Evolutionary conservation across 495 filamentous ascomycete genomes (phyloP), one percentile per base, ranked within the genome.

Genomic region (Cercophora sp.): DNA sequence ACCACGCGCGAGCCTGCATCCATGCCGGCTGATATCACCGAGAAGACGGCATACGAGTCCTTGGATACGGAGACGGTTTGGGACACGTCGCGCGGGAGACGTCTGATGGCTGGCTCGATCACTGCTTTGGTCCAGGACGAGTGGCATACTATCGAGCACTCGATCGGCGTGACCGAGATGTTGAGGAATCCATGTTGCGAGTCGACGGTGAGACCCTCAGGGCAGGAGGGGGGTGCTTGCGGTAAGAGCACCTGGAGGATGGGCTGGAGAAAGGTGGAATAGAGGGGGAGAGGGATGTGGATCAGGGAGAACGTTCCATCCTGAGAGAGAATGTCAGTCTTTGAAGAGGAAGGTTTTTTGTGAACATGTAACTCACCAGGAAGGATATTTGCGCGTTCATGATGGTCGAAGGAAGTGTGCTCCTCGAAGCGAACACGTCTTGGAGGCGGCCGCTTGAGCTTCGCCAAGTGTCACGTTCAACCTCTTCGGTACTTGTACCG

Each of bases 1-100:
- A 96, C 76, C 2, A 98, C 93, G 24, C 92, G 82, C 59, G 91
- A 89, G n/a, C 91, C 91, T 16, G 93, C 92, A 61, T 96, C 91
- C 54, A 96, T 81, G 1, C 91, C 91, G 52, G 91, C 84, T 29
- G 86, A 88, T 46, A 86, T 85, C 39, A 98, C 89, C 51, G 89
- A 86, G 63, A 97, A 88, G 15, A 90, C 89, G 20, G 91, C 82
- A 67, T 87, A 96, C 42, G 87, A 84, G 52, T 97, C 90, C 39
- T 79, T 78, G 26, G 87, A 92, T 45, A 97, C 85, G 5, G 79
- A 79, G 11, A 91, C 81, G 9, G 16, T 8, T 11, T 19, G 29
- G 46, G 19, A 20, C 1, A 76, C 68, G 48, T 75, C 78, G 35
- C 67, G 71, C 16, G 73, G 80, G 11, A 76, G 67, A 6, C 70